Percentiles rank a stretch among this genome's conserved stretches.
Evolutionary conservation across 345 rosid species (phyloP).

Genomic region (Melaleuca alternifolia): DNA sequence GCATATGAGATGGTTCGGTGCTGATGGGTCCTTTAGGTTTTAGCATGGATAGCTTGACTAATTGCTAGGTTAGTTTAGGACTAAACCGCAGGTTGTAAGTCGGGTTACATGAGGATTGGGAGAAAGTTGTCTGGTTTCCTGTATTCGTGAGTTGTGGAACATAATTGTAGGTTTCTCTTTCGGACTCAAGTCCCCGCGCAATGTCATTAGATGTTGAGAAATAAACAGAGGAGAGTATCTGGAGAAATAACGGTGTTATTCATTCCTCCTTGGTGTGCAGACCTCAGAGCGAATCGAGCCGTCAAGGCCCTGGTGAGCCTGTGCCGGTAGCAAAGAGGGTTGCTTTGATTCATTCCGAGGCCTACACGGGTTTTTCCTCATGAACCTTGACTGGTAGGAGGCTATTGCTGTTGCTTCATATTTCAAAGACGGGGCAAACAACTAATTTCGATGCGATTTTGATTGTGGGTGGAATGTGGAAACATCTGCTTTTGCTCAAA

Average conservation of each 20-base stretch:
- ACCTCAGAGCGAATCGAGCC: background rate
- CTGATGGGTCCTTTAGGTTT: background rate
- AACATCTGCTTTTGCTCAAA: background rate
- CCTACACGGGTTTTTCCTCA: rapidly evolving
- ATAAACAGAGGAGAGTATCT: background rate
- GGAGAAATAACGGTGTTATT: rapidly evolving
- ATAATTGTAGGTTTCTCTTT: background rate
- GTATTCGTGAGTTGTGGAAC: rapidly evolving
- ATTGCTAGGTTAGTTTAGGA: background rate
- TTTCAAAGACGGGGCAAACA: background rate
- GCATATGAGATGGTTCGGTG: background rate
- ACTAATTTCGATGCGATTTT: background rate
- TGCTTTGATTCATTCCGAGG: background rate
- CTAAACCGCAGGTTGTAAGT: background rate
- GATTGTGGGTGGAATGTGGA: background rate
- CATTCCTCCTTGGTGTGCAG: rapidly evolving
- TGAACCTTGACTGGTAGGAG: background rate
- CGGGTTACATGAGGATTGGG: background rate
- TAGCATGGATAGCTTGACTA: background rate
- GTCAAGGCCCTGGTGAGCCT: background rate
- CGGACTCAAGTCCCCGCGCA: rapidly evolving
- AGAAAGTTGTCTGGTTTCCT: background rate
- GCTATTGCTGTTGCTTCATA: background rate
- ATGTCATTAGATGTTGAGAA: background rate
- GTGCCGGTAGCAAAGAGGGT: background rate